Evolutionary conservation across 441 rosid species (phyloP).

Genomic region (Adansonia grandidieri): DNA sequence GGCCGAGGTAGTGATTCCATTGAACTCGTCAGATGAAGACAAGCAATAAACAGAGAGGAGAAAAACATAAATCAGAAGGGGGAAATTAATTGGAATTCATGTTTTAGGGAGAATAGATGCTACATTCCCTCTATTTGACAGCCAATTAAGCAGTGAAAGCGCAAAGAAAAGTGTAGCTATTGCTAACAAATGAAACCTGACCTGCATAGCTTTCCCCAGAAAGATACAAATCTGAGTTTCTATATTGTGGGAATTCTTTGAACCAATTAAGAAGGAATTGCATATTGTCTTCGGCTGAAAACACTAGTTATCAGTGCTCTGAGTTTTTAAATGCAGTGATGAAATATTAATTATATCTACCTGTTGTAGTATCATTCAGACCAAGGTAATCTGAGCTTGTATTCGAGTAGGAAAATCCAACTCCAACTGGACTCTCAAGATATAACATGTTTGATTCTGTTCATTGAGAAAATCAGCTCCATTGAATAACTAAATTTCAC

Average conservation of each 20-base stretch:
- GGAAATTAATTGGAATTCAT: neutral
- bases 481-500: neutral
- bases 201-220: slow-evolving; percentile 44
- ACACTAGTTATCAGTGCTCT: neutral
- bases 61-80: neutral
- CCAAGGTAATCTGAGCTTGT: neutral
- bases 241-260: slow-evolving; percentile 41
- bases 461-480: slow-evolving; percentile 10
- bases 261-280: slow-evolving; percentile 40
- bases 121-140: neutral
- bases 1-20: neutral
- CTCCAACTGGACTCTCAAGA: slow-evolving; percentile 39
- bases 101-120: neutral
- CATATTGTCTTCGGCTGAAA: slow-evolving; percentile 5
- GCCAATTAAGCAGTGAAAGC: neutral
- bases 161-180: neutral
- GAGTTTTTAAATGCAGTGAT: neutral
- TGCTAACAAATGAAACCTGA: neutral
- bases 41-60: neutral
- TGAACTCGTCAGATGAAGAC: neutral
- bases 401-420: slow-evolving; percentile 18
- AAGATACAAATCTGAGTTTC: slow-evolving; percentile 36
- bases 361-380: slow-evolving; percentile 14
- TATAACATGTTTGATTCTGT: slow-evolving; percentile 35
- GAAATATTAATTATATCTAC: neutral